Evolutionary conservation across 75 land plant genomes (phyloP).

Genomic region (Picea sitchensis): DNA sequence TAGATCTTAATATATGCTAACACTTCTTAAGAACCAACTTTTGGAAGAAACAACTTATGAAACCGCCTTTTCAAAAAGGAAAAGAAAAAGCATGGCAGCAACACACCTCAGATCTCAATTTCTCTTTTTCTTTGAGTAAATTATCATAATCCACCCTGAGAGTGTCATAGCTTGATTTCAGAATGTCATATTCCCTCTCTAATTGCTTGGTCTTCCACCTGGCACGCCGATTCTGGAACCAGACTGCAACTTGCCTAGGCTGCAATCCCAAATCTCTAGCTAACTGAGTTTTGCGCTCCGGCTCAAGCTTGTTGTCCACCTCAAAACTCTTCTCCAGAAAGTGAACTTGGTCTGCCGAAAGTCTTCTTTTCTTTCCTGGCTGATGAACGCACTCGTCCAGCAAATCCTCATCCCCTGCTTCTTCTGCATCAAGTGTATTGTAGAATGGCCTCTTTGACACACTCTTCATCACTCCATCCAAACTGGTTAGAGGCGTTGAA

Average conservation of each 20-base stretch:
- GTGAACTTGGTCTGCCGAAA: background rate
- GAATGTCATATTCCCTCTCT: background rate
- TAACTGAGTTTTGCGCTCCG: background rate
- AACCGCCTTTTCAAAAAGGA: no score
- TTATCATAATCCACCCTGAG: background rate
- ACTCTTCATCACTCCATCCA: background rate
- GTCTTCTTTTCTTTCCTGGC: constrained; percentile 3
- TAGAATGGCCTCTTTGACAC: background rate
- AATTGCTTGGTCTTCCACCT: background rate
- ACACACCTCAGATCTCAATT: background rate
- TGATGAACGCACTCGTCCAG: background rate
- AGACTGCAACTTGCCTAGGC: constrained; percentile 1
- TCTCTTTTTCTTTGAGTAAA: background rate
- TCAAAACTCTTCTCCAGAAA: constrained; percentile 2
- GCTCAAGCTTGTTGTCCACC: constrained; percentile 2
- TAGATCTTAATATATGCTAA: no score
- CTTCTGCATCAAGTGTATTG: background rate
- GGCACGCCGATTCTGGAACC: constrained; percentile 3
- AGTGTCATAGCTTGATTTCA: constrained; percentile 3
- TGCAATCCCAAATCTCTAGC: constrained; percentile 6
- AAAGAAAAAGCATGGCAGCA: no score
- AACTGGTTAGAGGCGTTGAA: no score
- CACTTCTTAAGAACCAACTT: no score
- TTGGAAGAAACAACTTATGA: no score
- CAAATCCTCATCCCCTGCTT: background rate